Evolutionary conservation across 2,329 filamentous ascomycete genomes (phyloP).

Genomic region (Elsinoe australis): DNA sequence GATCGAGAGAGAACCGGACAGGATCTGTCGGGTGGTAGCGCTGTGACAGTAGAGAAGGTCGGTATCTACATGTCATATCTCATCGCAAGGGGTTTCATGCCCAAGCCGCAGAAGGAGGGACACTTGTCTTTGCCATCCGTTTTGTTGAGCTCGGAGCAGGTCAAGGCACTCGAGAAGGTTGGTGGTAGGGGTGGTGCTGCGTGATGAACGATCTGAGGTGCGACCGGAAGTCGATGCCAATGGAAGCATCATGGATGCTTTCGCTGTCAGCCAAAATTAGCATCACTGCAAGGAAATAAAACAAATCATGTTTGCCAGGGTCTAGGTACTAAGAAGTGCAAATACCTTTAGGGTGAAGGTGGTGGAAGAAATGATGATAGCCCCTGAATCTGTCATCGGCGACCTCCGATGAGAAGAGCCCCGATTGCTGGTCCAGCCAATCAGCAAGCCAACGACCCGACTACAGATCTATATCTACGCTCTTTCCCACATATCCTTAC

Average conservation of each 20-base stretch:
- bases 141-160: slow-evolving; percentile 41
- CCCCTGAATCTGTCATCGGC: slow-evolving; percentile 14
- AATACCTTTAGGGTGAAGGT: too few relatives aligned
- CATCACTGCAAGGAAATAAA: not conserved
- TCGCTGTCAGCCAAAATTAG: too few relatives aligned
- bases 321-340: too few relatives aligned
- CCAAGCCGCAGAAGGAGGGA: slow-evolving; percentile 33
- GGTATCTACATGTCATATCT: slow-evolving; percentile 59
- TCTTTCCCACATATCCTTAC: not conserved
- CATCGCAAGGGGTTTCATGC: slow-evolving; percentile 55
- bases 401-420: slow-evolving; percentile 13
- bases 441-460: not conserved
- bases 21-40: slow-evolving; percentile 49
- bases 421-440: not conserved
- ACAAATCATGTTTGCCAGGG: not conserved
- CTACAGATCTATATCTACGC: not conserved
- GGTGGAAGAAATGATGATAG: not conserved
- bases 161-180: slow-evolving; percentile 43
- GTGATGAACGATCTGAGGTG: too few relatives aligned
- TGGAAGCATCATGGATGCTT: too few relatives aligned
- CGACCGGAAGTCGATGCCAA: too few relatives aligned
- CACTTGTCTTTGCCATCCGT: slow-evolving; percentile 38
- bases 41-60: slow-evolving; percentile 53
- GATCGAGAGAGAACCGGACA: slow-evolving; percentile 54
- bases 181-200: slow-evolving; percentile 44